Base-by-base conservation (phyloP, 2,329 filamentous ascomycete species). In the Ophiostoma ips region DNA sequence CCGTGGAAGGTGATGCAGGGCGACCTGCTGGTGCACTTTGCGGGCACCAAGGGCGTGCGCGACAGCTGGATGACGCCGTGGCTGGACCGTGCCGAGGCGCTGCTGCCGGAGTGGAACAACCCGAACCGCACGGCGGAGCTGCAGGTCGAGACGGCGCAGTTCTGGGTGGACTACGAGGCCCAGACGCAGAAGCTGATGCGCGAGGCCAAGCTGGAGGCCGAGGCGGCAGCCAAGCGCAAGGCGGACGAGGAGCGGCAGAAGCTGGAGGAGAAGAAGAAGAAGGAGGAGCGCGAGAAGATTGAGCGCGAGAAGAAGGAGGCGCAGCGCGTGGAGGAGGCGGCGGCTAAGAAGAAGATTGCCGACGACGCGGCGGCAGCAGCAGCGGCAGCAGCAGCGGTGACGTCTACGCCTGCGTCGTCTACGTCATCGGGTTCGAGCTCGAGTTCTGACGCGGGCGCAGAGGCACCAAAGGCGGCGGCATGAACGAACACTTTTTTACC, bases 61-160 rank as follows among this genome's bases (percentile, higher is more conserved):
- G 60, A 62, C 52, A 61, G 59, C 55, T 62, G 60, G 60, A 62
- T 62, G 60, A 54, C 48, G 15, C 60, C 58, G 5, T 62, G 60
- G 60, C 53, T 61, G 8, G 56, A 58, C 45, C 55, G 60, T 12
- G 54, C 58, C 24, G 60, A 62, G 53, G 52, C 55, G 21, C 37
- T 53, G 48, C 55, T 60, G 18, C 60, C 60, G 4, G 55, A 61
- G 51, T 62, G 60, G 60, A 56, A 56, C 55, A 59, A 62, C 52
- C 50, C 55, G 9, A 58, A 57, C 9, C 50, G 52, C 18, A 52
- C 56, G 28, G 40, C 46, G 2, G 31, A 31, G 21, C 52, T 62
- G 36, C 31, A 34, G 11, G 35, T 45, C 2, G 55, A 60, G 47
- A 47, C 52, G 16, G 48, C 48, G 5, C 43, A 53, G 28, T 62